These are phyloP conservation scores for Acanthamoeba rhysodes DNA, from an alignment of 208 protist genomes.

Conservation along the genomic window DNA sequence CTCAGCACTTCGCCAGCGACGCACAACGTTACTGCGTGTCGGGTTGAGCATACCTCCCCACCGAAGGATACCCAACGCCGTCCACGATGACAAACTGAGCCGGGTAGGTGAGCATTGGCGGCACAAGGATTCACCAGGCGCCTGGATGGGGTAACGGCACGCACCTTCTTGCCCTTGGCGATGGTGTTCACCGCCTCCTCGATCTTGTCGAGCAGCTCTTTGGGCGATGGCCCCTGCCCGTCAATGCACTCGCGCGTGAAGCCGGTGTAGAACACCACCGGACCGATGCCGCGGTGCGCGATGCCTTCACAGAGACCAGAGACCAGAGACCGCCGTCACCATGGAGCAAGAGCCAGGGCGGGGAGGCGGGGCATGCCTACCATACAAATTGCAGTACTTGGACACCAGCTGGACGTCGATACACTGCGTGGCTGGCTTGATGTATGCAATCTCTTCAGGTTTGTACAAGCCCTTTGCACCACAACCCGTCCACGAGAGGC, in stretches of 20 bases:
- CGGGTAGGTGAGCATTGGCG: background rate
- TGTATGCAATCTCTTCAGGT: slow-evolving; percentile 38
- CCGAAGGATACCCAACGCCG: slow-evolving; percentile 53
- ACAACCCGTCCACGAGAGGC: too few species aligned
- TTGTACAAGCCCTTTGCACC: background rate
- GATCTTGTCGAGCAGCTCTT: slow-evolving; percentile 36
- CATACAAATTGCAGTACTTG: background rate
- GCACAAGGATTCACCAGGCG: background rate
- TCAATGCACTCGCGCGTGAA: slow-evolving; percentile 66
- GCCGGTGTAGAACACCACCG: slow-evolving; percentile 54
- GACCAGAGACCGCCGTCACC: background rate
- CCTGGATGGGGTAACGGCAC: too few species aligned
- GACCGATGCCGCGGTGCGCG: slow-evolving; percentile 23
- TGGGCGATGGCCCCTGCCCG: slow-evolving; percentile 24
- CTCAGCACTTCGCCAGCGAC: too few species aligned
- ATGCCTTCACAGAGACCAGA: background rate
- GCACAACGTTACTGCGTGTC: background rate
- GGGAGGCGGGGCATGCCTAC: background rate
- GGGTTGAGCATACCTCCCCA: background rate
- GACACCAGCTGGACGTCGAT: slow-evolving; percentile 44
- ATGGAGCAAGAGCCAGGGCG: background rate
- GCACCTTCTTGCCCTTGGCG: slow-evolving; percentile 43
- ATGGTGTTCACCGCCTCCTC: slow-evolving; percentile 26
- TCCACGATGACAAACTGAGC: slow-evolving; percentile 53
- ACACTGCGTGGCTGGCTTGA: slow-evolving; percentile 56